Base-by-base conservation (phyloP, 2,329 filamentous ascomycete species). In the Ciborinia camelliae region DNA sequence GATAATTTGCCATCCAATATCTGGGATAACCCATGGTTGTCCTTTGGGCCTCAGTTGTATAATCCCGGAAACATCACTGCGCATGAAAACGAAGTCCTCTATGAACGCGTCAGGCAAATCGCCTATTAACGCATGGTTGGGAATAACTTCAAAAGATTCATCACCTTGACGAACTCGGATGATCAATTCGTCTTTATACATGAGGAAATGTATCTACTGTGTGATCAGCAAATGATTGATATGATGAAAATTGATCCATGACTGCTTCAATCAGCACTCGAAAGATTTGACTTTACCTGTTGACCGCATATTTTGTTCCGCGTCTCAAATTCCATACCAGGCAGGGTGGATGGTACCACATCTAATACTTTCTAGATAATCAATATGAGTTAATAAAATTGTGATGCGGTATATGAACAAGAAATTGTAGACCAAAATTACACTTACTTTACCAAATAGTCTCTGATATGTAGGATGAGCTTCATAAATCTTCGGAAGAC, bases 401-500 rank as follows among this genome's bases (percentile, higher is more conserved):
- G n/a, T n/a, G n/a, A n/a, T n/a, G n/a, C n/a, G n/a, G n/a, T n/a
- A n/a, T n/a, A n/a, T n/a, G n/a, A n/a, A n/a, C n/a, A n/a, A n/a
- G n/a, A n/a, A n/a, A n/a, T n/a, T n/a, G n/a, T n/a, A n/a, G n/a
- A n/a, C n/a, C n/a, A n/a, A n/a, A n/a, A n/a, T n/a, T n/a, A n/a
- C 15, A 51, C 63, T 57, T 32, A 69, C 66, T 54, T 68, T 30
- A 5, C 67, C 68, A 54, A 73, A 72, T 0, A 71, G 15, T n/a
- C 63, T 41, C 4, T 26, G 4, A 41, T 72, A 73, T 2, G 61
- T 70, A 0, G 26, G 18, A 60, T 71, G 69, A 4, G 48, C 28
- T 41, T 79, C 75, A 57, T 83, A 86, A 0, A 77, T 66, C 0
- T 14, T 3, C 0, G 84, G 84, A 0, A 86, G 75, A 2, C 80